These are phyloP conservation scores for Sclerotinia borealis DNA, from an alignment of 2,329 filamentous ascomycete species.

Conservation along the genomic window DNA sequence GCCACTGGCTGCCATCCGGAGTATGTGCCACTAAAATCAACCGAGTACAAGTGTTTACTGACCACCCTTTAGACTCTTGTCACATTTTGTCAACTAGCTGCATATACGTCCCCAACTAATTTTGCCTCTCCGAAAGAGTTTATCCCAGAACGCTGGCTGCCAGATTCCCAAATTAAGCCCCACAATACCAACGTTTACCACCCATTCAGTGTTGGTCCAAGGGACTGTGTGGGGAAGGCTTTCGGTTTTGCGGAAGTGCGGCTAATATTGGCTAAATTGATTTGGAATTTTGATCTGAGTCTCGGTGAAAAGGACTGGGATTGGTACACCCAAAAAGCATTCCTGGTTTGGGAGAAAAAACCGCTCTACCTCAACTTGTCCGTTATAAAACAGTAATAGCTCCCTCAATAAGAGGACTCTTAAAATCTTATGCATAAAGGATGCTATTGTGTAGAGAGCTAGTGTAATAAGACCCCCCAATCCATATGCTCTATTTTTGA, in stretches of 20 bases:
- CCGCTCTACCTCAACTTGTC: conserved; percentile 2
- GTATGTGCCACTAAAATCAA: neutral
- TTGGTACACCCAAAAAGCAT: conserved; percentile 10
- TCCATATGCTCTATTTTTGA: too few species aligned
- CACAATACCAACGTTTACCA: conserved; percentile 29
- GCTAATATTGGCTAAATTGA: conserved; percentile 15
- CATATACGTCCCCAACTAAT: conserved; percentile 3
- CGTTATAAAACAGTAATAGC: too few species aligned
- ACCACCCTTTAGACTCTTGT: neutral
- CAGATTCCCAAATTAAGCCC: conserved; percentile 37
- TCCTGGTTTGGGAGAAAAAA: conserved; percentile 12
- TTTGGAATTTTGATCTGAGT: conserved; percentile 19
- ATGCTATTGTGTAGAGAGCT: too few species aligned
- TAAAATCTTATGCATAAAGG: too few species aligned
- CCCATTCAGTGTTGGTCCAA: conserved; percentile 19
- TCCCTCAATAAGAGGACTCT: too few species aligned
- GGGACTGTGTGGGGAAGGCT: conserved; percentile 17
- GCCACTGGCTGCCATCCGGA: neutral
- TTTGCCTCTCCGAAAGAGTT: conserved; percentile 15
- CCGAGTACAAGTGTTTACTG: neutral
- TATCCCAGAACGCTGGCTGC: conserved; percentile 17
- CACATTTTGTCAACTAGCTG: conserved; percentile 1
- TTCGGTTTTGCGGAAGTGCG: conserved; percentile 14
- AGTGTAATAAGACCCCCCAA: too few species aligned
- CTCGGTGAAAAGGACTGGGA: neutral